Conservation (phyloP, 352 stramenopile species). For the Aphanomyces invadans region DNA sequence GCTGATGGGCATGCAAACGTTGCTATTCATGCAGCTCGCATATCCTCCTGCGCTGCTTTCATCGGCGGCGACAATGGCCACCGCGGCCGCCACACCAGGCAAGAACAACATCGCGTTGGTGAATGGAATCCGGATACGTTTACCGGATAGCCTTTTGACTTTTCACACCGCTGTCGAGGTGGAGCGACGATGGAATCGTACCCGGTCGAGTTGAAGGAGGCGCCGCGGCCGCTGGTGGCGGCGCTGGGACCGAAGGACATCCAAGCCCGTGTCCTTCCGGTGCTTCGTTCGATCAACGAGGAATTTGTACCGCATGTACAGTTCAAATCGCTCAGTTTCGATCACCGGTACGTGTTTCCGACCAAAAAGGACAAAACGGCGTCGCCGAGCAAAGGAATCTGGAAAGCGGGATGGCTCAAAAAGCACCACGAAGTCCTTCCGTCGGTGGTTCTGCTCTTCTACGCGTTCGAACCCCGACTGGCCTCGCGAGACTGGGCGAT, state of each 20-base stretch:
- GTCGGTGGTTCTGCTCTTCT: constrained; percentile 70
- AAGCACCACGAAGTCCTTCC: constrained; percentile 80
- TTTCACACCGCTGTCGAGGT: too few species aligned
- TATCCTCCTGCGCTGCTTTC: not conserved
- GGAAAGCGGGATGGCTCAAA: constrained; percentile 79
- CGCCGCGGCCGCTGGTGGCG: constrained; percentile 76
- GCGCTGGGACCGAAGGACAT: constrained; percentile 65
- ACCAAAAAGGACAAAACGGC: constrained; percentile 63
- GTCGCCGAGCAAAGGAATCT: constrained; percentile 37
- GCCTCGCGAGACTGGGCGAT: constrained; percentile 58
- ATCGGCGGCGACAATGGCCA: not conserved
- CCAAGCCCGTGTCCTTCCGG: constrained; percentile 59
- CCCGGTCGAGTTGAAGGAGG: constrained; percentile 76
- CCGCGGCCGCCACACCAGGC: not conserved
- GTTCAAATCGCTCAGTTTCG: constrained; percentile 54
- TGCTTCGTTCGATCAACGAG: constrained; percentile 66
- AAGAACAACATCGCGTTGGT: too few species aligned
- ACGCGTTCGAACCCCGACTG: constrained; percentile 78
- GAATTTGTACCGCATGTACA: constrained; percentile 77
- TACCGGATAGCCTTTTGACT: too few species aligned
- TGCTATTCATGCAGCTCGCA: not conserved
- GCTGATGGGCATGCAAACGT: constrained; percentile 34
- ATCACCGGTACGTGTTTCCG: constrained; percentile 58
- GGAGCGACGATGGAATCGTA: constrained; percentile 80
- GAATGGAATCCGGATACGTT: not conserved